Evolutionary conservation across 441 rosid genomes (phyloP).

Genomic region (Bocquillonia castaneifolia): DNA sequence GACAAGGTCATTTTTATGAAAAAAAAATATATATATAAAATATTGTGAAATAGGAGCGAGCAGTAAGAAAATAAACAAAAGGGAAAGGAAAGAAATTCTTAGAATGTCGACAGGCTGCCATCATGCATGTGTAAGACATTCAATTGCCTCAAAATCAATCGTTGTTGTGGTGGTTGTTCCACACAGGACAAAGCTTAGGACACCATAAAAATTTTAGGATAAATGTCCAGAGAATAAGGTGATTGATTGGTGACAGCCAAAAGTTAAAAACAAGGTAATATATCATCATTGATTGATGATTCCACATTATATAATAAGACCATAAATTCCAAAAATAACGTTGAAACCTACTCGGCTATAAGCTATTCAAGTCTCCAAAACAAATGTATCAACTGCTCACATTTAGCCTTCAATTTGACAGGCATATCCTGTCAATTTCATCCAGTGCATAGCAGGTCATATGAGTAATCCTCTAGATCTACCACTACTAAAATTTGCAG

Average conservation of each 20-base stretch:
- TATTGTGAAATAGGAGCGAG: not conserved
- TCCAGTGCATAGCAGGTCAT: not conserved
- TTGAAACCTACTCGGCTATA: not conserved
- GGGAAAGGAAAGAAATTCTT: not conserved
- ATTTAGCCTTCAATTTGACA: not conserved
- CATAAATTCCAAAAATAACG: constrained; percentile 8
- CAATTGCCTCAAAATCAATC: constrained; percentile 8
- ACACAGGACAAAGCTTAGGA: not conserved
- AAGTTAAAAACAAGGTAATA: constrained; percentile 22
- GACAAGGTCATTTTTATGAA: no score
- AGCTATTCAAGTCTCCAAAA: not conserved
- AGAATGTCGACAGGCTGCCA: constrained; percentile 10
- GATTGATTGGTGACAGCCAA: constrained; percentile 12
- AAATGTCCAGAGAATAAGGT: constrained; percentile 12
- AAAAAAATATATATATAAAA: no score
- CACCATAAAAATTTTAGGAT: not conserved
- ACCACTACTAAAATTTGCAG: constrained; percentile 9
- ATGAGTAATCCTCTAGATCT: not conserved
- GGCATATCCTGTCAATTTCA: not conserved
- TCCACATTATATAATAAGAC: not conserved
- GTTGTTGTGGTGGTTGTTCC: not conserved
- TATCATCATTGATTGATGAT: constrained; percentile 27
- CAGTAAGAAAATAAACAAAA: not conserved
- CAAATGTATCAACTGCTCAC: not conserved
- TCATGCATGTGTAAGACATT: constrained; percentile 15